Evolutionary conservation across 495 filamentous ascomycete species (phyloP).

Genomic region (Evernia prunastri): DNA sequence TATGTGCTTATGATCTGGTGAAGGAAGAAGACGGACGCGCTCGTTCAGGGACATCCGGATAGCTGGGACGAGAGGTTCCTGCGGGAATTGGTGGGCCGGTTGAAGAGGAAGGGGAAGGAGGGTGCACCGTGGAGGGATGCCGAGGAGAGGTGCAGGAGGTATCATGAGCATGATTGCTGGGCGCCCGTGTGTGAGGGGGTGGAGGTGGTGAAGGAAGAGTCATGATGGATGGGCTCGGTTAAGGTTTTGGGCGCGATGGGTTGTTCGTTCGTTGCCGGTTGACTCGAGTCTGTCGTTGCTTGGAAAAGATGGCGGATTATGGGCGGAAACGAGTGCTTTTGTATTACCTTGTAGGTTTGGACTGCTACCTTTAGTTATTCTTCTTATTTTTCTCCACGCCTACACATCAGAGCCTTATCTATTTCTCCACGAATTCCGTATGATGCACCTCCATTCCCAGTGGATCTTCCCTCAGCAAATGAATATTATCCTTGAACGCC

Average conservation of each 20-base stretch:
- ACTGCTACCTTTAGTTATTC: background rate
- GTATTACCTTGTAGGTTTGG: background rate
- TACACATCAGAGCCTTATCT: background rate
- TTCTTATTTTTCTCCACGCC: background rate
- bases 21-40: constrained; percentile 41
- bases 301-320: background rate
- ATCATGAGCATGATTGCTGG: constrained; percentile 26
- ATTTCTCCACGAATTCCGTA: constrained; percentile 21
- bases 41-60: constrained; percentile 39
- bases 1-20: background rate
- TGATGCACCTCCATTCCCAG: constrained; percentile 28
- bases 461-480: constrained; percentile 35
- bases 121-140: constrained; percentile 23
- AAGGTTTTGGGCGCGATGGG: background rate
- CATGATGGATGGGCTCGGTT: background rate
- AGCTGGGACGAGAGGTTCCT: constrained; percentile 28
- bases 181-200: constrained; percentile 16
- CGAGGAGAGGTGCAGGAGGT: constrained; percentile 18
- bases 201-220: background rate
- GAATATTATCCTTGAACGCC: constrained; percentile 38
- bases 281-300: background rate
- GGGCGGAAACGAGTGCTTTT: background rate
- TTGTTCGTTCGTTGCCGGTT: background rate
- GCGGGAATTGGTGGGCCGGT: constrained; percentile 22
- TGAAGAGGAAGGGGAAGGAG: constrained; percentile 24